A percentile compares a stretch with the other conserved stretches of the same genome.
These are phyloP conservation scores for Suillus occidentalis DNA, from an alignment of 768 basidiomycete genomes.

Conservation along the genomic window DNA sequence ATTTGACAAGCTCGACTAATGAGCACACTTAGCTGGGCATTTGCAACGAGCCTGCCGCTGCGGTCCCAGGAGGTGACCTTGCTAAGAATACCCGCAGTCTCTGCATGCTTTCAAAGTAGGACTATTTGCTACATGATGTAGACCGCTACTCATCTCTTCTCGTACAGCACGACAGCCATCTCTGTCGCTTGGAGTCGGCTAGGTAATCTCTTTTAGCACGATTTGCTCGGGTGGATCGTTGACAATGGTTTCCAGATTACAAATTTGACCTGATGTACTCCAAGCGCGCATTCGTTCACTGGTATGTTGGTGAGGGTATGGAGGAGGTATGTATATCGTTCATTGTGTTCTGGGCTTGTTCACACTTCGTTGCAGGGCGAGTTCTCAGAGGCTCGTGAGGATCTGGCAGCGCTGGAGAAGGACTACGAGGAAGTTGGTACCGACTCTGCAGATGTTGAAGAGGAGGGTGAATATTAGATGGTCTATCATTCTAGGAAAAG, in stretches of 20 bases:
- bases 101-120: constrained; percentile 94
- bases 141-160: constrained; percentile 3
- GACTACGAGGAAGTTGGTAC: constrained; percentile 90
- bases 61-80: constrained; percentile 91
- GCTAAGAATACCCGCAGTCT: constrained; percentile 92
- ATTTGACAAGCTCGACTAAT: constrained; percentile 19
- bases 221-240: constrained; percentile 5
- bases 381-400: constrained; percentile 97
- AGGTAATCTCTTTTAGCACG: constrained; percentile 38
- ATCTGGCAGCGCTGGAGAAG: constrained; percentile 95
- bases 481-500: neutral
- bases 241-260: constrained; percentile 57
- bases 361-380: constrained; percentile 61
- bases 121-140: neutral
- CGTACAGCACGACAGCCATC: constrained; percentile 80
- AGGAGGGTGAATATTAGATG: constrained; percentile 56
- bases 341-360: neutral
- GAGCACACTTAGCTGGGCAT: constrained; percentile 70
- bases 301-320: constrained; percentile 99
- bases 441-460: constrained; percentile 73
- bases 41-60: constrained; percentile 93
- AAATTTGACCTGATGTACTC: constrained; percentile 99
- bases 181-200: constrained; percentile 92
- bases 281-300: constrained; percentile 88
- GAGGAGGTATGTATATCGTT: constrained; percentile 61